Evolutionary conservation across 768 basidiomycete species (phyloP).

Genomic region (Lentinus brumalis): DNA sequence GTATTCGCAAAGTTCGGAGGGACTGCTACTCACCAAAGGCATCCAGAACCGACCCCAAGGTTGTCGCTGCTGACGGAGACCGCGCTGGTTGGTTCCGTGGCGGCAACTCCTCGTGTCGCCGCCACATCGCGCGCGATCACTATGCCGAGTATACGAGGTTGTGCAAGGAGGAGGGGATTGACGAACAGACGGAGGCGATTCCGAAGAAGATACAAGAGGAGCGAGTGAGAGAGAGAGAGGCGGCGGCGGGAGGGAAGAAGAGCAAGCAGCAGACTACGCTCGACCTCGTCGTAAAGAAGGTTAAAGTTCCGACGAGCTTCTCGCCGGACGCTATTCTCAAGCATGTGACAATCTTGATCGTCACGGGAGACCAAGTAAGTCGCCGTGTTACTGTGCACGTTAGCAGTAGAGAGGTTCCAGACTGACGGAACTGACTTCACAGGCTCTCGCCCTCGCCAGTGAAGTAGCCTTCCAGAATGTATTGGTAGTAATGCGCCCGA

Average conservation of each 20-base stretch:
- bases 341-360: background rate
- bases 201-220: background rate
- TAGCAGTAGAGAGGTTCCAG: no score
- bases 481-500: conserved; percentile 1
- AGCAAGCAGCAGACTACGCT: background rate
- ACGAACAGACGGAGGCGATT: background rate
- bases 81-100: background rate
- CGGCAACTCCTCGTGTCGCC: background rate
- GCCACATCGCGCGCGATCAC: background rate
- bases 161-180: background rate
- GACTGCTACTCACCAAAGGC: no score
- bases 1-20: background rate
- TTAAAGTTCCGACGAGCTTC: background rate
- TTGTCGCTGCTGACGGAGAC: background rate
- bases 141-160: background rate
- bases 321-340: background rate
- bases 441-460: conserved; percentile 2
- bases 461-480: background rate
- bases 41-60: background rate
- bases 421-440: background rate
- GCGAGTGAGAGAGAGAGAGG: background rate
- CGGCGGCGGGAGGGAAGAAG: background rate
- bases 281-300: background rate
- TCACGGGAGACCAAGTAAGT: background rate
- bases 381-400: no score